Evolutionary conservation across 495 filamentous ascomycete genomes (phyloP).

Genomic region (Hyaloscypha hepaticicola): DNA sequence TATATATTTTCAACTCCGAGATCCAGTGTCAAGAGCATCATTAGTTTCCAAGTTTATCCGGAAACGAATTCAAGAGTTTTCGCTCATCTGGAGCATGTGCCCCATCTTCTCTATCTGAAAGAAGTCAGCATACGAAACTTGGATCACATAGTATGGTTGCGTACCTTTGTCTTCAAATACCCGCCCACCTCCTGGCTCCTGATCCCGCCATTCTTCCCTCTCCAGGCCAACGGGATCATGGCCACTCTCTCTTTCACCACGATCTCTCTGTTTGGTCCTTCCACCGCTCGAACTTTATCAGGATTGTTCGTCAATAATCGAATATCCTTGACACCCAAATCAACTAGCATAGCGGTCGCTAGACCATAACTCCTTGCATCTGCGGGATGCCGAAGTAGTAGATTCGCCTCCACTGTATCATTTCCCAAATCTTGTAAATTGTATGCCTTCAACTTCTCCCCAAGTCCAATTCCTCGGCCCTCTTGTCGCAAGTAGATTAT

Average conservation of each 20-base stretch:
- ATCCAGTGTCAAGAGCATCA: background rate
- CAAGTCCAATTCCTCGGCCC: slow-evolving; percentile 90
- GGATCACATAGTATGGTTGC: slow-evolving; percentile 26
- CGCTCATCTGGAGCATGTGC: slow-evolving; percentile 54
- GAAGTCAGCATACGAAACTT: background rate
- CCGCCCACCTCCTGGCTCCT: slow-evolving; percentile 85
- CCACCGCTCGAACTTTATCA: slow-evolving; percentile 92
- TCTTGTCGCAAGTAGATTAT: slow-evolving; percentile 97
- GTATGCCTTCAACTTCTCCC: slow-evolving; percentile 96
- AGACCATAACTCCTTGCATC: slow-evolving; percentile 93
- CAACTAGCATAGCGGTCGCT: slow-evolving; percentile 88
- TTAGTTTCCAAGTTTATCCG: background rate
- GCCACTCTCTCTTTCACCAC: slow-evolving; percentile 85
- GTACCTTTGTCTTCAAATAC: slow-evolving; percentile 91
- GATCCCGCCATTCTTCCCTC: slow-evolving; percentile 72
- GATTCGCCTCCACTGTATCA: slow-evolving; percentile 94
- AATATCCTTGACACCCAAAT: slow-evolving; percentile 77
- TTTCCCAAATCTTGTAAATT: slow-evolving; percentile 94
- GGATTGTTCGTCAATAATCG: slow-evolving; percentile 95
- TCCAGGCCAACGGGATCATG: slow-evolving; percentile 97
- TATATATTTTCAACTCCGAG: background rate
- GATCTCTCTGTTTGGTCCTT: slow-evolving; percentile 85
- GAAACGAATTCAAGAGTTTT: slow-evolving; percentile 5
- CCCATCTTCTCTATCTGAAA: slow-evolving; percentile 62
- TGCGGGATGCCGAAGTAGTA: slow-evolving; percentile 87